Conservation (phyloP, 768 basidiomycete species). For the Panellus pusillus region DNA sequence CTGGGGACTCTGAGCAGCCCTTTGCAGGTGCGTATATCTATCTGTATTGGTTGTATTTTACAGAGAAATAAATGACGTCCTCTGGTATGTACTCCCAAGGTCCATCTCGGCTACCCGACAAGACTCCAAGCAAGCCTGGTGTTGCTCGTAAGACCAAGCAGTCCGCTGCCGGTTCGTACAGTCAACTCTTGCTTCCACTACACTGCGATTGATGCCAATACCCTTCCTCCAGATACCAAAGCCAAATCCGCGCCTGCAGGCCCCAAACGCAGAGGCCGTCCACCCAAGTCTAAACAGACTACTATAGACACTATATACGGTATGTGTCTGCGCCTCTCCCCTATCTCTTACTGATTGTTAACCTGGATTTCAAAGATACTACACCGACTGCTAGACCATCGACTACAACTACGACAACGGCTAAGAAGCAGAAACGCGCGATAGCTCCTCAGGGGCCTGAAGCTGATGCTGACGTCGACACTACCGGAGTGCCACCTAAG, state of each 20-base stretch:
- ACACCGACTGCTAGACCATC: neutral
- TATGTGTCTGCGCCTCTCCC: too few relatives aligned
- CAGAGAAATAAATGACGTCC: neutral
- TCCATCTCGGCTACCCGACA: constrained; percentile 8
- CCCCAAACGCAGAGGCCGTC: constrained; percentile 13
- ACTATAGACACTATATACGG: constrained; percentile 3
- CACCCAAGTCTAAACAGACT: constrained; percentile 8
- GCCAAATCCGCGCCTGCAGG: neutral
- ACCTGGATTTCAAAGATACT: neutral
- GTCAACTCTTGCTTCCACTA: neutral
- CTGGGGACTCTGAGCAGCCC: constrained; percentile 1
- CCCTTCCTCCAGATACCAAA: neutral
- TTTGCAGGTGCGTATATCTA: constrained; percentile 9
- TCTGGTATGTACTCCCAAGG: neutral
- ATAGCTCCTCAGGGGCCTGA: too few relatives aligned
- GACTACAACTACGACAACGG: neutral
- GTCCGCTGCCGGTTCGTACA: constrained; percentile 2
- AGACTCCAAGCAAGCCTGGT: constrained; percentile 1
- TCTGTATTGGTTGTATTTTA: neutral
- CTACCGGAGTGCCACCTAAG: too few relatives aligned
- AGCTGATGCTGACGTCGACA: too few relatives aligned
- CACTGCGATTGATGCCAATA: neutral
- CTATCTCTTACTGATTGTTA: too few relatives aligned
- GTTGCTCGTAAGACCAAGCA: constrained; percentile 14
- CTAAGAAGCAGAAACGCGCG: neutral